phyloP scores from a whole-genome alignment of 1,284 basidiomycete genomes.

The Vanrija pseudolonga region DNA sequence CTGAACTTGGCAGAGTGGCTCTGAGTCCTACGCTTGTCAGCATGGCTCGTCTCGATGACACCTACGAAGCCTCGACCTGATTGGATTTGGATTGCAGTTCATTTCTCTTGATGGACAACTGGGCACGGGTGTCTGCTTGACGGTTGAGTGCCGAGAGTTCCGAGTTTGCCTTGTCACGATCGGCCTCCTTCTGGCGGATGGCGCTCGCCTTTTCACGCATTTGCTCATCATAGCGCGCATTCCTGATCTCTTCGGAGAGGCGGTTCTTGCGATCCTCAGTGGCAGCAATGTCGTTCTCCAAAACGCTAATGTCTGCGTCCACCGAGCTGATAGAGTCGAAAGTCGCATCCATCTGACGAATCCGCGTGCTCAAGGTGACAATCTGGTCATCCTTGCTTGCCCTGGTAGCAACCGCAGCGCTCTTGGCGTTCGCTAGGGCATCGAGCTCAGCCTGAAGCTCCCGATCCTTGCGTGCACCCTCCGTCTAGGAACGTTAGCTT shows the following conservation, averaged over 20 bases:
- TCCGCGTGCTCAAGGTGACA: slow-evolving; percentile 50
- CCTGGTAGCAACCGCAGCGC: slow-evolving; percentile 35
- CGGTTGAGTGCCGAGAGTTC: slow-evolving; percentile 72
- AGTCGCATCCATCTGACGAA: slow-evolving; percentile 54
- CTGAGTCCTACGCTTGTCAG: slow-evolving; percentile 55
- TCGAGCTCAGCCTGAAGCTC: slow-evolving; percentile 42
- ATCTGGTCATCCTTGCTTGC: slow-evolving; percentile 58
- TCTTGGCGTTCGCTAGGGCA: slow-evolving; percentile 27
- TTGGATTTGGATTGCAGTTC: slow-evolving; percentile 64
- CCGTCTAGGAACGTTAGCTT: slow-evolving; percentile 15
- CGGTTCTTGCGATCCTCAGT: slow-evolving; percentile 60
- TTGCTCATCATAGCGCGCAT: slow-evolving; percentile 65
- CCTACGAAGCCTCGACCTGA: slow-evolving; percentile 67
- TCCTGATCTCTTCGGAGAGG: slow-evolving; percentile 59
- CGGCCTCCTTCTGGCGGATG: slow-evolving; percentile 63
- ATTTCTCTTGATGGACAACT: slow-evolving; percentile 68
- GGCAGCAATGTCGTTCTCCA: slow-evolving; percentile 65
- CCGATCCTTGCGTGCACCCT: slow-evolving; percentile 37
- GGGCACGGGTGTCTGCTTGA: slow-evolving; percentile 79
- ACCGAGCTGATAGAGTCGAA: slow-evolving; percentile 60
- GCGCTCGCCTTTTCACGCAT: slow-evolving; percentile 61
- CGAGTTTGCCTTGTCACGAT: slow-evolving; percentile 64
- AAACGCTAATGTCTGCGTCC: slow-evolving; percentile 58
- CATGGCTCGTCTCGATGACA: slow-evolving; percentile 10
- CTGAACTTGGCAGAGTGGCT: slow-evolving; percentile 61